Evolutionary conservation across 768 basidiomycete genomes (phyloP), one percentile per base, ranked within the genome.

Genomic region (Pulveroboletus sp.): DNA sequence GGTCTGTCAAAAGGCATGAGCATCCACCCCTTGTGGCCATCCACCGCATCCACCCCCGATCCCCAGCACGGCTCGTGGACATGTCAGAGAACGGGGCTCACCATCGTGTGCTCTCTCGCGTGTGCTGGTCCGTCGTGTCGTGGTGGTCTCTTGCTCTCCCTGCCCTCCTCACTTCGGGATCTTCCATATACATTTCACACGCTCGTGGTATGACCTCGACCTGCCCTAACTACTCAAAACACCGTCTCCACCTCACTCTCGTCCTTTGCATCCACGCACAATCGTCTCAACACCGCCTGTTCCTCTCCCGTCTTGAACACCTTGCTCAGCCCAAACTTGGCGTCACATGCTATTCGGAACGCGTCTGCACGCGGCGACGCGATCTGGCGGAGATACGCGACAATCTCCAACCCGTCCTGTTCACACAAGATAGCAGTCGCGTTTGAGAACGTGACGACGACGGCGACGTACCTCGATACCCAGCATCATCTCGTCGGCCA

Each of bases 271-370:
- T 57, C 54, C 25, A 59, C 35, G 37, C 58, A 62, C 36, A 56
- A 50, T 43, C 49, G 58, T 43, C 67, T 65, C 56, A 83, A 58
- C 34, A 49, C 63, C 5, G 58, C 72, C 24, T 81, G 69, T 55
- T 91, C 84, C 27, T 73, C 72, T 3, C 58, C 53, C 3, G 73
- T 63, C 67, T 80, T 84, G 72, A 93, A 92, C 21, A 81, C 68
- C 7, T 84, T 86, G 17, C 89, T 83, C 20, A 83, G 64, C 37
- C 66, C 67, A 66, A 87, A 90, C 52, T 66, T 76, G 14, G 49
- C 55, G 41, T 78, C 73, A 47, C 81, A 85, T 6, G 70, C 71
- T 34, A 65, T 56, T 25, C 81, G 72, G 72, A 86, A 89, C 60
- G 87, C 86, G 16, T 82, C 81, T 1, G 65, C 64, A 5, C 84